These are phyloP conservation scores for Cryptosporidium parvum DNA, from an alignment of 169 alveolate genomes.

Conservation along the genomic window DNA sequence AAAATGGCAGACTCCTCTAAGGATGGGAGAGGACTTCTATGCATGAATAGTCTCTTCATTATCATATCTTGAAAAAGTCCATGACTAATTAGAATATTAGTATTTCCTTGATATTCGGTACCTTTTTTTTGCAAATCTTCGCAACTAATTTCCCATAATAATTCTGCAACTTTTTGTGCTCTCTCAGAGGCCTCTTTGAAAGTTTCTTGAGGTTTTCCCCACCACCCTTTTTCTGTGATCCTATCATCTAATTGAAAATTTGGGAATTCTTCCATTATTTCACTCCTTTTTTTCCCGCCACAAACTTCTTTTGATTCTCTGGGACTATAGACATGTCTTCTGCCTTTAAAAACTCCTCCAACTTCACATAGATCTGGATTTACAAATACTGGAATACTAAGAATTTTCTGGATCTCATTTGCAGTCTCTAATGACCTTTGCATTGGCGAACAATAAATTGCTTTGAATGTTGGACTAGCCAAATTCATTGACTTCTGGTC, in stretches of 20 bases:
- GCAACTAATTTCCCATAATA: conserved; percentile 39
- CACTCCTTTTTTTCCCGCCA: conserved; percentile 31
- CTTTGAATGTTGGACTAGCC: conserved; percentile 6
- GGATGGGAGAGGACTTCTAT: not conserved
- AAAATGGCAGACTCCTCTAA: conserved; percentile 34
- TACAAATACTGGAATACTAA: conserved; percentile 41
- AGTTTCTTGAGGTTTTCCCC: conserved; percentile 59
- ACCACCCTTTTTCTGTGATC: conserved; percentile 66
- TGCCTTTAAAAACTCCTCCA: conserved; percentile 65
- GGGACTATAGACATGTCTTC: not conserved
- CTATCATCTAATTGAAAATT: conserved; percentile 38
- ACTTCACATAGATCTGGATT: conserved; percentile 67
- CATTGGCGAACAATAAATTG: conserved; percentile 70
- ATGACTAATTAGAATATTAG: conserved; percentile 47
- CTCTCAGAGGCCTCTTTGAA: conserved; percentile 50
- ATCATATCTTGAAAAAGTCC: conserved; percentile 69
- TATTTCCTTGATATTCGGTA: conserved; percentile 25
- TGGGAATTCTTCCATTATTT: conserved; percentile 37
- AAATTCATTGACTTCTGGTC: conserved; percentile 18
- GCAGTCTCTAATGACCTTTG: conserved; percentile 62
- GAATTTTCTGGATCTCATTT: conserved; percentile 2
- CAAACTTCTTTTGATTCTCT: not conserved
- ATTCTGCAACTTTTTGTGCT: conserved; percentile 43
- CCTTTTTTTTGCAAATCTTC: not conserved
- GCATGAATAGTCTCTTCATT: conserved; percentile 38